Percentiles rank a stretch among this genome's conserved stretches.
These are phyloP conservation scores for Schizochytrium sp. DNA, from an alignment of 108 stramenopile genomes.

Conservation along the genomic window DNA sequence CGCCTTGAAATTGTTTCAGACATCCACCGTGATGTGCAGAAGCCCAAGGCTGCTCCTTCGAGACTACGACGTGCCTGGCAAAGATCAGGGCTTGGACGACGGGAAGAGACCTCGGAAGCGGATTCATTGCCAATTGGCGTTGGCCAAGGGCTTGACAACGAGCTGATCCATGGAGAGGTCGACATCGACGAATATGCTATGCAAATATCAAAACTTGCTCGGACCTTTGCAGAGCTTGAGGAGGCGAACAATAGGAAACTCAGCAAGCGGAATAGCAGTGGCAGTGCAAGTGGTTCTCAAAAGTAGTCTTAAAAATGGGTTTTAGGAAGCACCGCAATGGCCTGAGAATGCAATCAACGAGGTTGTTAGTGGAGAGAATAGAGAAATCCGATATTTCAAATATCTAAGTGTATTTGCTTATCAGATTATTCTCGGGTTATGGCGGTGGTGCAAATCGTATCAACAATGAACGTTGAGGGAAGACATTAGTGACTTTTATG, in stretches of 20 bases:
- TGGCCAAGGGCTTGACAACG: conserved; percentile 42
- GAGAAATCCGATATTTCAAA: too few species aligned
- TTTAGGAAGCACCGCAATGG: too few species aligned
- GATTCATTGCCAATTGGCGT: conserved; percentile 17
- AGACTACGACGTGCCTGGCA: background rate
- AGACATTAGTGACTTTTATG: too few species aligned
- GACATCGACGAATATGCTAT: conserved; percentile 45
- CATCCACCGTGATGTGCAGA: conserved; percentile 14
- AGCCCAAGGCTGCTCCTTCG: background rate
- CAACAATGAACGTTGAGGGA: too few species aligned
- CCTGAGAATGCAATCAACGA: too few species aligned
- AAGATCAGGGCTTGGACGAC: background rate
- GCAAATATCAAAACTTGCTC: conserved; percentile 30
- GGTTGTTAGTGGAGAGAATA: too few species aligned
- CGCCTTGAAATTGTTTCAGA: conserved; percentile 4
- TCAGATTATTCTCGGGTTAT: too few species aligned
- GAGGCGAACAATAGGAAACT: background rate
- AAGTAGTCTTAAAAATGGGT: too few species aligned
- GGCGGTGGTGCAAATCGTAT: too few species aligned
- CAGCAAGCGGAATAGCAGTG: too few species aligned
- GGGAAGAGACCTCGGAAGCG: background rate
- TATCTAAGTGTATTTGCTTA: too few species aligned
- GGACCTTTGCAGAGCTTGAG: conserved; percentile 31
- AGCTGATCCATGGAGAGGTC: conserved; percentile 3
- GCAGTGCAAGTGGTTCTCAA: too few species aligned